These are phyloP conservation scores for Pseudotsuga menziesii DNA, from an alignment of 75 land plant genomes.

Conservation along the genomic window DNA sequence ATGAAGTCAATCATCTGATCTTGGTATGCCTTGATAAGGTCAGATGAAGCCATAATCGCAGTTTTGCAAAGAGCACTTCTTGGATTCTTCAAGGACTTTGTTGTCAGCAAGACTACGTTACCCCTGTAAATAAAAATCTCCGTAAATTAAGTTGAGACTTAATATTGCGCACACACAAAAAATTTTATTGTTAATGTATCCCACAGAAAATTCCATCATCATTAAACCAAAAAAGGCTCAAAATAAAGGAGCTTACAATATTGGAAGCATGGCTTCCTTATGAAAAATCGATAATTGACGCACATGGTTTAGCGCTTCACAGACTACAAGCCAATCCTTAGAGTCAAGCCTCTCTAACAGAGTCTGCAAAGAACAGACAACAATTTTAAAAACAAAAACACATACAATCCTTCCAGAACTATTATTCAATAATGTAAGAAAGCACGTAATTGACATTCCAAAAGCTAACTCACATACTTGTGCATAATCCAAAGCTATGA, in stretches of 20 bases:
- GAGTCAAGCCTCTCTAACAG: slow-evolving; percentile 75
- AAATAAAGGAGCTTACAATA: slow-evolving; percentile 46
- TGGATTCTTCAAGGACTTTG: slow-evolving; percentile 88
- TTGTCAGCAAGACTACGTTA: slow-evolving; percentile 43
- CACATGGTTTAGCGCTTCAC: slow-evolving; percentile 75
- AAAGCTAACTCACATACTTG: too few species aligned
- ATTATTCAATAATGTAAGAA: too few species aligned
- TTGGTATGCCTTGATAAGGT: slow-evolving; percentile 69
- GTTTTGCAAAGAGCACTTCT: slow-evolving; percentile 98
- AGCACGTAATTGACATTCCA: too few species aligned
- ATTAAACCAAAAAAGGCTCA: too few species aligned
- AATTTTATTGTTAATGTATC: too few species aligned
- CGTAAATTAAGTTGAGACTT: too few species aligned
- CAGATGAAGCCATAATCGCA: slow-evolving; percentile 88
- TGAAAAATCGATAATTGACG: slow-evolving; percentile 77
- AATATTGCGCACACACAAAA: too few species aligned
- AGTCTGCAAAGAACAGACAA: slow-evolving; percentile 38
- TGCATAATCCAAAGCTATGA: too few species aligned
- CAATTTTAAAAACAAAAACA: background rate
- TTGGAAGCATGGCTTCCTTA: slow-evolving; percentile 50
- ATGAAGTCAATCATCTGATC: slow-evolving; percentile 59
- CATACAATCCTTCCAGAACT: too few species aligned
- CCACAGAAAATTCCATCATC: too few species aligned
- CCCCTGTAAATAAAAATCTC: slow-evolving; percentile 39
- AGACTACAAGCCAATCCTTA: slow-evolving; percentile 76